phyloP scores from a whole-genome alignment of 805 yeast genomes.

The Suhomyces kilbournensis region DNA sequence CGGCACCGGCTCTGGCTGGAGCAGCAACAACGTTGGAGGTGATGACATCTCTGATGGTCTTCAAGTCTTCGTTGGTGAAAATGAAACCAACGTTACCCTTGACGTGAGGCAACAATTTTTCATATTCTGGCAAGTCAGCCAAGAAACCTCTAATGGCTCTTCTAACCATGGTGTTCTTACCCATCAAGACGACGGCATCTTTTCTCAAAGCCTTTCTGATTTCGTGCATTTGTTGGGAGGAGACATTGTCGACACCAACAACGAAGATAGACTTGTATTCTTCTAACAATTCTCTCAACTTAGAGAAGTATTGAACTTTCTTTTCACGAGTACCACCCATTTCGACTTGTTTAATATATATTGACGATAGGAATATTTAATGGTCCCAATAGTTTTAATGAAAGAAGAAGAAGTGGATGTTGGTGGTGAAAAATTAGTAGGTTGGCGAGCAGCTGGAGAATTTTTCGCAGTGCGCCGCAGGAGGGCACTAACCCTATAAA shows the following conservation, averaged over 20 bases:
- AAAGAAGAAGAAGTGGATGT: background rate
- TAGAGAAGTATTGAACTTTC: conserved; percentile 92
- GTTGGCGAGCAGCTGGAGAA: conserved; percentile 1
- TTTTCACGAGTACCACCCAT: conserved; percentile 99
- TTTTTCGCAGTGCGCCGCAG: conserved; percentile 2
- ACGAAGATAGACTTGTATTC: conserved; percentile 98
- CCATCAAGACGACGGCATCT: conserved; percentile 95
- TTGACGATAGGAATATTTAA: conserved; percentile 90
- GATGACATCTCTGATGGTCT: conserved; percentile 84
- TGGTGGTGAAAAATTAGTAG: background rate
- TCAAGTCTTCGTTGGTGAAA: conserved; percentile 95
- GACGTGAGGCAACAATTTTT: conserved; percentile 90
- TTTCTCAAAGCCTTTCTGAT: conserved; percentile 96
- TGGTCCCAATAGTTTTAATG: conserved; percentile 40
- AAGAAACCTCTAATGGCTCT: conserved; percentile 98
- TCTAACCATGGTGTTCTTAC: conserved; percentile 99
- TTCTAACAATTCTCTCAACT: conserved; percentile 91
- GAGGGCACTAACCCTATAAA: background rate
- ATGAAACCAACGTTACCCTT: conserved; percentile 99
- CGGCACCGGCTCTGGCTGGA: conserved; percentile 99
- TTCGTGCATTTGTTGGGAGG: conserved; percentile 99
- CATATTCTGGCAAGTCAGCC: conserved; percentile 91
- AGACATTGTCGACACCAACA: conserved; percentile 99
- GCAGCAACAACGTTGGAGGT: conserved; percentile 97
- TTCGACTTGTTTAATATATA: conserved; percentile 62